Evolutionary conservation across 306 rosid species (phyloP).

Genomic region (Sophora flavescens): DNA sequence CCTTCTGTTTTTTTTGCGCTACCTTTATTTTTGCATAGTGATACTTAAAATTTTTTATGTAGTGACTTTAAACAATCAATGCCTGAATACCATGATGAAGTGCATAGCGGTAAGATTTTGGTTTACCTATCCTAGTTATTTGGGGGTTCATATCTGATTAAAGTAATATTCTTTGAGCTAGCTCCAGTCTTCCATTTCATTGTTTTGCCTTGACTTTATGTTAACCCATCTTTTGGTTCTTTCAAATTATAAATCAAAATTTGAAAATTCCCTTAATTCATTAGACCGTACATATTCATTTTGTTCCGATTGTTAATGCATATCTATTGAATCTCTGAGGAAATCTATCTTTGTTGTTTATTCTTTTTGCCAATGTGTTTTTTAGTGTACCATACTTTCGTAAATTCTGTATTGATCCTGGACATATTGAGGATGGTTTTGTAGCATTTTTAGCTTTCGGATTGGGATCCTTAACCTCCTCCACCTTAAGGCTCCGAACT

Average conservation of each 20-base stretch:
- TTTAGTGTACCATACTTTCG: too few relatives aligned
- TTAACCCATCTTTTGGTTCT: conserved; percentile 14
- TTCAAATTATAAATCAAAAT: conserved; percentile 2
- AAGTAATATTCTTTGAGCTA: conserved; percentile 8
- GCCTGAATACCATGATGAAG: conserved; percentile 88
- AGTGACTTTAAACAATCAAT: conserved; percentile 85
- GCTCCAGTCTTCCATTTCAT: conserved; percentile 19
- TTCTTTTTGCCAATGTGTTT: too few relatives aligned
- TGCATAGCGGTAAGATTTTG: conserved; percentile 86
- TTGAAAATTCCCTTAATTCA: conserved; percentile 19
- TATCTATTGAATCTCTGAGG: conserved; percentile 44
- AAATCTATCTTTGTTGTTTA: too few relatives aligned
- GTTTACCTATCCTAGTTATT: conserved; percentile 7
- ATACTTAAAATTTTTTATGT: conserved; percentile 43
- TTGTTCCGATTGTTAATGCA: conserved; percentile 32
- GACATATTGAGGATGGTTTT: too few relatives aligned
- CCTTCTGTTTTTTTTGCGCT: too few relatives aligned
- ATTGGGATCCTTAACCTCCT: too few relatives aligned
- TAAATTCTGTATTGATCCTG: too few relatives aligned
- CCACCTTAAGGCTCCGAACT: too few relatives aligned
- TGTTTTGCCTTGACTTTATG: background rate
- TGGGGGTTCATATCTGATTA: conserved; percentile 4
- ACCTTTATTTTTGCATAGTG: too few relatives aligned
- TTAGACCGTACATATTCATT: conserved; percentile 8
- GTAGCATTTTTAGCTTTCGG: too few relatives aligned